Evolutionary conservation across 2,329 filamentous ascomycete genomes (phyloP).

Genomic region (Didymella exigua): DNA sequence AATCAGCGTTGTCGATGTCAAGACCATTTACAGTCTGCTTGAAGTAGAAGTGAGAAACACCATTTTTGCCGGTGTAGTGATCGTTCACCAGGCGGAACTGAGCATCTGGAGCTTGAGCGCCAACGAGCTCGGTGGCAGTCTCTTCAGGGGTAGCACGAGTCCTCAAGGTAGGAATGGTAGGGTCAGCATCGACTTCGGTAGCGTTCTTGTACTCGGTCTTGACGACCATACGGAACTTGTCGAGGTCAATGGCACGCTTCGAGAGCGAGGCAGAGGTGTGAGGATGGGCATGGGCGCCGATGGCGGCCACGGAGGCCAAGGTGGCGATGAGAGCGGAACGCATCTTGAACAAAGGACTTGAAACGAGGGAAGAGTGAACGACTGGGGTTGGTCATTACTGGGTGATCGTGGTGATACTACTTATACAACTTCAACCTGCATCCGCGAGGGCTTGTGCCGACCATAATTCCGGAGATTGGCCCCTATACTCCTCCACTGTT

Average conservation of each 20-base stretch:
- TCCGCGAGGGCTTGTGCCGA: not conserved
- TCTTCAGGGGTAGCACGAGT: constrained; percentile 17
- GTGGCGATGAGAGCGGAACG: constrained; percentile 40
- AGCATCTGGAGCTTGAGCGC: constrained; percentile 13
- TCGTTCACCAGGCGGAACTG: constrained; percentile 16
- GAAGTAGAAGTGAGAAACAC: constrained; percentile 62
- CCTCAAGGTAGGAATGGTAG: constrained; percentile 14
- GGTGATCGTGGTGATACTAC: constrained; percentile 6
- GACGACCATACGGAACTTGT: constrained; percentile 39
- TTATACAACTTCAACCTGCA: constrained; percentile 10
- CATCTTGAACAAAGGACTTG: constrained; percentile 30
- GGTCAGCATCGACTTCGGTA: constrained; percentile 16
- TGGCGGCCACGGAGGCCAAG: constrained; percentile 34
- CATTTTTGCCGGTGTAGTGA: constrained; percentile 51
- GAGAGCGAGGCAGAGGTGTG: constrained; percentile 23
- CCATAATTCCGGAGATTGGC: constrained; percentile 10
- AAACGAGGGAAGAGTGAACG: constrained; percentile 23
- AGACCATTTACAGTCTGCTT: constrained; percentile 63
- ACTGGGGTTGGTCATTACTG: constrained; percentile 8
- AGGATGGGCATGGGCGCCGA: constrained; percentile 34
- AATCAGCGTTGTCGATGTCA: constrained; percentile 65
- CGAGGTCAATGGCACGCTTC: constrained; percentile 37
- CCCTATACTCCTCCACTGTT: not conserved
- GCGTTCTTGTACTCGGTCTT: constrained; percentile 33
- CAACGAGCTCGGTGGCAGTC: constrained; percentile 16